Evolutionary conservation across 108 stramenopile genomes (phyloP), one percentile per base, ranked within the genome.

Genomic region (Phaeodactylum tricornutum): DNA sequence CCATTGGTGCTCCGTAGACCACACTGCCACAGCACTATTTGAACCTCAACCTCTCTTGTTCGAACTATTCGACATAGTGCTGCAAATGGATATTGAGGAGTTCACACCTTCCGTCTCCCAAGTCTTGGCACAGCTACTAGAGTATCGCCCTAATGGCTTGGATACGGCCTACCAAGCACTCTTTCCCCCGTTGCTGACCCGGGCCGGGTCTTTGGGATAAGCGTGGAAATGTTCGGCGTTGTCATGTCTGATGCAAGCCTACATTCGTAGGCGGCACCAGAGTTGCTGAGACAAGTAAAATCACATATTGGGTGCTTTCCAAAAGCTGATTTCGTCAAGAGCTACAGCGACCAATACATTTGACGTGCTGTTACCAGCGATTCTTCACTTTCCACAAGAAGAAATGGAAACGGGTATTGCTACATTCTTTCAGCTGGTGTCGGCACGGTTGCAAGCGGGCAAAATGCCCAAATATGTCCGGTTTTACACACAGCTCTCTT

Each of bases 31-130:
- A 1, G 35, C 59, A 11, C 56, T 81, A 4, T 87, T 97, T 21
- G 97, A 98, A 65, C 55, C 46, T 4, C n/a, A n/a, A n/a, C n/a
- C n/a, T n/a, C 59, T 86, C 37, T 69, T 98, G 29, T 95, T 97
- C 68, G 93, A 93, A 3, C 90, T 86, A 6, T 94, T 93, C 53
- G 78, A 94, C 52, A 67, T 64, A 4, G 65, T 98, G 21, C 69
- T 98, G 51, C 91, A 93, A 50, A 73, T 87, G 68, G 97, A 98
- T 49, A 78, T 91, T 27, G 62, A 63, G n/a, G 96, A 98, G 67
- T 96, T 98, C 53, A 77, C 87, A 15, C 95, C 97, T 0, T 98
- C 97, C 43, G 97, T 98, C 17, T 96, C 97, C 71, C 97, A 98
- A 64, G 59, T 98, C 19, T 68, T 98, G 23, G 94, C 97, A 0